Conservation (phyloP, 345 rosid species). For the Salix koriyanagi region DNA sequence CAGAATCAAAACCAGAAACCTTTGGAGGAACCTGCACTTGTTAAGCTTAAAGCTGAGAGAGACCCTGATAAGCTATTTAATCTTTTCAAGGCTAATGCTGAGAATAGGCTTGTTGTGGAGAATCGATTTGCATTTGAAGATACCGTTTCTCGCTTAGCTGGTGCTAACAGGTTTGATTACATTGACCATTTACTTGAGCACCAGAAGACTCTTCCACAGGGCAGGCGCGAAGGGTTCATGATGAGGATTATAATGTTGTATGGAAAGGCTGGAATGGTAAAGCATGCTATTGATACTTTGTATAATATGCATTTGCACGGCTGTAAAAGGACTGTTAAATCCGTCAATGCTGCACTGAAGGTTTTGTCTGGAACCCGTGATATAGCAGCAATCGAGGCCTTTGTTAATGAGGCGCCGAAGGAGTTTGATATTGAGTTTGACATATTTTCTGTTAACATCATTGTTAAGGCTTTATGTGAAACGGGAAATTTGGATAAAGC, state of each 20-base stretch:
- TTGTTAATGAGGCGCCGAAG: conserved; percentile 35
- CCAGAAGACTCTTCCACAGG: conserved; percentile 73
- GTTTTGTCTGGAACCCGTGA: conserved; percentile 51
- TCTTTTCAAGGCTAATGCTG: conserved; percentile 66
- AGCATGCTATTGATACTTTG: conserved; percentile 60
- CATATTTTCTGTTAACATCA: conserved; percentile 51
- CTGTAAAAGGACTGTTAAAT: conserved; percentile 62
- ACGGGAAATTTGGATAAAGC: conserved; percentile 55
- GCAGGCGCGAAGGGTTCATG: conserved; percentile 77
- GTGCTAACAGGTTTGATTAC: conserved; percentile 61
- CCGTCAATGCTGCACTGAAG: conserved; percentile 66
- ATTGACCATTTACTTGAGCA: conserved; percentile 77
- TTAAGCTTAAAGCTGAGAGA: conserved; percentile 68
- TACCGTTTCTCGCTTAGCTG: conserved; percentile 66
- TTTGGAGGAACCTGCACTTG: conserved; percentile 59
- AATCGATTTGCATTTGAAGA: conserved; percentile 70
- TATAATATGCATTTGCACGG: conserved; percentile 56
- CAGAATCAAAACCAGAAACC: conserved; percentile 21
- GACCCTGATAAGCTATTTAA: conserved; percentile 68
- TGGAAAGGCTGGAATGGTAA: conserved; percentile 74
- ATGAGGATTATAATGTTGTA: conserved; percentile 77
- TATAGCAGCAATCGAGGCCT: conserved; percentile 43
- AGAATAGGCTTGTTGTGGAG: conserved; percentile 56
- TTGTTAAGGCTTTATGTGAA: conserved; percentile 53
- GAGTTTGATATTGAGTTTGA: conserved; percentile 48